Base-by-base conservation (phyloP, 2,329 filamentous ascomycete species). In the Stylonectria norvegica region DNA sequence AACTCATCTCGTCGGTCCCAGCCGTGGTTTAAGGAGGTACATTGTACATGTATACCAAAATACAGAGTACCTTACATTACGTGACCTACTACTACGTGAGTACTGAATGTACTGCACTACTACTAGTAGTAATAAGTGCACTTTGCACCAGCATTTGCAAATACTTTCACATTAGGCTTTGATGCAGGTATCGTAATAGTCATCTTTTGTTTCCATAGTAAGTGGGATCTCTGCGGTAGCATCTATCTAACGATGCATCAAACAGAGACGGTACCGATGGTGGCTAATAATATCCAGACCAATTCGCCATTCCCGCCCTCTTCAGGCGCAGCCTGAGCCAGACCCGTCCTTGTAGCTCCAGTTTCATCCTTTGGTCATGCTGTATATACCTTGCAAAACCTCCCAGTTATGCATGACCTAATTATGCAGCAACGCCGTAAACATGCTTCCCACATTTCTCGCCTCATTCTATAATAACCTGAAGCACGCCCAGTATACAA, bases 371-470 rank as follows among this genome's bases (percentile, higher is more conserved):
- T 41, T 56, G 40, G 46, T 48, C 52, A 56, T 51, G 49, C 48
- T 50, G 37, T 47, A 46, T 58, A 53, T 53, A 52, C 48, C 52
- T 57, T 59, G 57, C 49, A 53, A 48, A 49, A 58, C 43, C 48
- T 42, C 49, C 53, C 48, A 49, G 47, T 46, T 52, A 47, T 54
- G 52, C 50, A 47, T 45, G 45, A 50, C 52, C 47, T 48, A 52
- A 51, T 54, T 48, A 58, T 61, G 56, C 54, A 56, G 53, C 52
- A 65, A 65, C 62, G 62, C 62, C 62, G 35, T 53, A 53, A 56
- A 57, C 49, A 65, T 63, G 61, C 58, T 63, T 60, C 46, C 60
- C 50, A 50, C 49, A 52, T 48, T 48, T 43, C 53, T 51, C 38
- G 51, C 50, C 44, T 48, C 45, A 55, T 54, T 63, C 59, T 64